A percentile compares a stretch with the other conserved stretches of the same genome.
phyloP scores from a whole-genome alignment of 2,329 filamentous ascomycete genomes.

The Neofusicoccum parvum region DNA sequence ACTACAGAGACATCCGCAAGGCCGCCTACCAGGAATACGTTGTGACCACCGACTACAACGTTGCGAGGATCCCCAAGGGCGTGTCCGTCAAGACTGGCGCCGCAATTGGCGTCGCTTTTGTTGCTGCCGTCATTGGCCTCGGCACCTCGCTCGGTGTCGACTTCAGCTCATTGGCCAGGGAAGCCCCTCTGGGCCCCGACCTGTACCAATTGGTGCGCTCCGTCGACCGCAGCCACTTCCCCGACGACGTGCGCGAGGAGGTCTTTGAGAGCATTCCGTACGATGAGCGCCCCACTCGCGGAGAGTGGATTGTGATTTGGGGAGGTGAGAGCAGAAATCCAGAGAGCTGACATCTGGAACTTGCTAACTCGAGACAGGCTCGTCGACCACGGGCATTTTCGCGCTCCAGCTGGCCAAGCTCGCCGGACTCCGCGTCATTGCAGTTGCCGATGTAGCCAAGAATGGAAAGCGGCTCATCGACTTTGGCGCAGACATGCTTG shows the following conservation, averaged over 20 bases:
- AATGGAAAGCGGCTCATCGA: conserved; percentile 48
- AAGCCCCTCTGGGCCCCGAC: conserved; percentile 57
- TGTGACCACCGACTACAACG: conserved; percentile 66
- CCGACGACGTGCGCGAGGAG: conserved; percentile 64
- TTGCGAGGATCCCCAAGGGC: conserved; percentile 60
- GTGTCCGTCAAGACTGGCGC: conserved; percentile 58
- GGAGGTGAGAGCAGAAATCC: conserved; percentile 48
- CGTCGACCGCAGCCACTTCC: conserved; percentile 53
- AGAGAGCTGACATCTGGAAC: not conserved
- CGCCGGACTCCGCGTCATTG: conserved; percentile 65
- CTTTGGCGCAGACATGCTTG: conserved; percentile 20
- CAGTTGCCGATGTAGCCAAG: conserved; percentile 67
- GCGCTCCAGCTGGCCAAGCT: conserved; percentile 69
- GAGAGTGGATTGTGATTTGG: conserved; percentile 76
- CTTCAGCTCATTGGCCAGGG: conserved; percentile 49
- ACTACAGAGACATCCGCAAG: conserved; percentile 73
- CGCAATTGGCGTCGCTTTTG: conserved; percentile 70
- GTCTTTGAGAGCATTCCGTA: conserved; percentile 58
- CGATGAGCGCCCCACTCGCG: conserved; percentile 57
- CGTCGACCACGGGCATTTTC: conserved; percentile 69
- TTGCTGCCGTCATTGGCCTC: conserved; percentile 67
- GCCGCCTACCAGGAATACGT: conserved; percentile 72
- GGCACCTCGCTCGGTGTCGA: conserved; percentile 71
- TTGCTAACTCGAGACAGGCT: conserved; percentile 56
- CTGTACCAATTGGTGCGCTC: conserved; percentile 55